Conservation (phyloP, 1,284 basidiomycete species). For the Leucoagaricus sp. region DNA sequence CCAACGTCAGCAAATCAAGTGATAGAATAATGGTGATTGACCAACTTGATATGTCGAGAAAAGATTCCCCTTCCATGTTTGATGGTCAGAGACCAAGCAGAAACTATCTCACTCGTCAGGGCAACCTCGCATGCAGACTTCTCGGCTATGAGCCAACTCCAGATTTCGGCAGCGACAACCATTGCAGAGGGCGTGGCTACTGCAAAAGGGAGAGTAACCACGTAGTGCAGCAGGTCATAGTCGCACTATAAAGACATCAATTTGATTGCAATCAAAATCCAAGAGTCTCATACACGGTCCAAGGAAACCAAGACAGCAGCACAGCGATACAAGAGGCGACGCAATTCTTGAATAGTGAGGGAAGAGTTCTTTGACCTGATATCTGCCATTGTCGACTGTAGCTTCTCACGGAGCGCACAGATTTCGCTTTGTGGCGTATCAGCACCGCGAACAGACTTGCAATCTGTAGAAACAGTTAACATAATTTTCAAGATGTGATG, state of each 20-base stretch:
- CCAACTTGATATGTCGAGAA: slow-evolving; percentile 78
- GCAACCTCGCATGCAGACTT: slow-evolving; percentile 73
- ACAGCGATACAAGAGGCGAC: slow-evolving; percentile 85
- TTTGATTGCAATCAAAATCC: neutral
- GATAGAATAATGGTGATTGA: slow-evolving; percentile 8
- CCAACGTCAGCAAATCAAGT: slow-evolving; percentile 10
- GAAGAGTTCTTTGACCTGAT: slow-evolving; percentile 72
- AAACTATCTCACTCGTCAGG: slow-evolving; percentile 84
- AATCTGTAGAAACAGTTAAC: slow-evolving; percentile 34
- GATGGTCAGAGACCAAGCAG: slow-evolving; percentile 87
- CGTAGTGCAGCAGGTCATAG: slow-evolving; percentile 83
- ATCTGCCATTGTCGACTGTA: slow-evolving; percentile 67
- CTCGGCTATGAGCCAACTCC: slow-evolving; percentile 96
- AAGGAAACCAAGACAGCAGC: slow-evolving; percentile 79
- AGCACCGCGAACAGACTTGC: slow-evolving; percentile 60
- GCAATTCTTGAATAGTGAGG: slow-evolving; percentile 79
- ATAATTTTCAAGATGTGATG: slow-evolving; percentile 3
- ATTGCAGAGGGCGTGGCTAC: slow-evolving; percentile 88
- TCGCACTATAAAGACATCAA: slow-evolving; percentile 59
- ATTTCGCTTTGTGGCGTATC: slow-evolving; percentile 60
- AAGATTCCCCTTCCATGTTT: slow-evolving; percentile 82
- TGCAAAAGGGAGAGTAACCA: slow-evolving; percentile 89
- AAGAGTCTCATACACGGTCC: slow-evolving; percentile 50
- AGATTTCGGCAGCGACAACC: slow-evolving; percentile 88
- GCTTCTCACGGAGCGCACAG: slow-evolving; percentile 66